Base-by-base conservation (phyloP, 2,329 filamentous ascomycete species). In the Cyphellophora attinorum region DNA sequence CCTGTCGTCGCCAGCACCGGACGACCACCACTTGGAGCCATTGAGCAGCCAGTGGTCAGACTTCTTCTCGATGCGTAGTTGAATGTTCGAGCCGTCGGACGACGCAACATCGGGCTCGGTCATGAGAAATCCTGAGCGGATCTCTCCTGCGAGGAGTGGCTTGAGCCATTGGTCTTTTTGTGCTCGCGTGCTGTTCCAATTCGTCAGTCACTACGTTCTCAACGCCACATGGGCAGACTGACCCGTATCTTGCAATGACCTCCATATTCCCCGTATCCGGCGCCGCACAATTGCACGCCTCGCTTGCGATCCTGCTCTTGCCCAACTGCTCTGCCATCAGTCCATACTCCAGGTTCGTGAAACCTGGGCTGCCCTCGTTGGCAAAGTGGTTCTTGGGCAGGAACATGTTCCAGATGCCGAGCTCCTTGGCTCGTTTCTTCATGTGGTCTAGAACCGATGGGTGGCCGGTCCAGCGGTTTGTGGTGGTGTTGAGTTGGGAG, bases 11-110 rank as follows among this genome's bases (percentile, higher is more conserved):
- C 91, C 91, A 13, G 86, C 86, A 45, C 89, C 91, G 45, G 85
- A 93, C 16, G 85, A 93, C 91, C 91, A 98, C 91, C 91, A 96
- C 84, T 98, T 98, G 74, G 76, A 74, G 38, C 91, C 91, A 55
- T 95, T 95, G 35, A 98, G 70, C n/a, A 96, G 76, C 54, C 89
- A 94, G 50, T 89, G 76, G 52, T 91, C 76, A 8, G 88, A 89
- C 46, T 95, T 85, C 38, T 74, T 75, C 47, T 67, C 72, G 55
- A 98, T 95, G 39, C 70, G 74, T 55, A 98, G 68, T 62, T 85
- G 71, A 46, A 94, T 94, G 57, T 96, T 96, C 38, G 78, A 91
- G 4, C 89, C 91, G 66, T 96, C 88, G 29, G 80, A 86, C n/a
- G 81, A 86, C 4, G 86, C 86, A 29, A 91, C 72, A 49, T 85